A percentile compares a stretch with the other conserved stretches of the same genome.
Evolutionary conservation across 2,329 filamentous ascomycete genomes (phyloP).

Genomic region (Cordyceps fumosorosea): DNA sequence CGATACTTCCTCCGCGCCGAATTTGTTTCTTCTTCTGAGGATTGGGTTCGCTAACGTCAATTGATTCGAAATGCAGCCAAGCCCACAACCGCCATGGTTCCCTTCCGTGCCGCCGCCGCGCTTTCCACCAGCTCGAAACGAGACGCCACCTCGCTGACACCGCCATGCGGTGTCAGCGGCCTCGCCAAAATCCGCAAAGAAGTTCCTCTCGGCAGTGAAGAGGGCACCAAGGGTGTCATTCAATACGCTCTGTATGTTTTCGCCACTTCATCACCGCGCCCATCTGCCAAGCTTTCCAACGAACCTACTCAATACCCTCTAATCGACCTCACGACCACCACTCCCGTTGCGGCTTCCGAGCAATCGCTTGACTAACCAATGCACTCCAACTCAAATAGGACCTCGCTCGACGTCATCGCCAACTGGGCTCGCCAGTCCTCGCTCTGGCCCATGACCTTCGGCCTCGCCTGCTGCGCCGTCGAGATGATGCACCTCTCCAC

Average conservation of each 20-base stretch:
- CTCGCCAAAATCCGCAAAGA: conserved; percentile 56
- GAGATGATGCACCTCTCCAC: conserved; percentile 93
- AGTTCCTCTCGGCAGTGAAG: conserved; percentile 71
- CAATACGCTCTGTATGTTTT: conserved; percentile 77
- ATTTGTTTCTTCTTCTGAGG: neutral
- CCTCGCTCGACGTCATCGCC: conserved; percentile 69
- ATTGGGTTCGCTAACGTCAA: conserved; percentile 1
- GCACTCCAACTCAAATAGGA: conserved; percentile 38
- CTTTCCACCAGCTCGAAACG: conserved; percentile 60
- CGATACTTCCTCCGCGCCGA: neutral
- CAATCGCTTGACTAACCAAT: neutral
- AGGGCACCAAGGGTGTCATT: conserved; percentile 69
- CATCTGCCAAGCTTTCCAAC: neutral
- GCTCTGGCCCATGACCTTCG: conserved; percentile 85
- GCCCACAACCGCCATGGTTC: conserved; percentile 55
- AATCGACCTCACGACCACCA: neutral
- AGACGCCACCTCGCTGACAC: conserved; percentile 52
- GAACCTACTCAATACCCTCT: neutral
- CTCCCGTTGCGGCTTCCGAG: neutral
- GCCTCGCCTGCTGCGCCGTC: conserved; percentile 79
- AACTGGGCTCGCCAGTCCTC: conserved; percentile 84
- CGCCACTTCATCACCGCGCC: neutral
- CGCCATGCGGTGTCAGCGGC: conserved; percentile 47
- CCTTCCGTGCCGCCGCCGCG: conserved; percentile 56
- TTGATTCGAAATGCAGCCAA: conserved; percentile 44